Evolutionary conservation across 1,139 yeast species (phyloP).

Genomic region (Geotrichum cucujoidarum): DNA sequence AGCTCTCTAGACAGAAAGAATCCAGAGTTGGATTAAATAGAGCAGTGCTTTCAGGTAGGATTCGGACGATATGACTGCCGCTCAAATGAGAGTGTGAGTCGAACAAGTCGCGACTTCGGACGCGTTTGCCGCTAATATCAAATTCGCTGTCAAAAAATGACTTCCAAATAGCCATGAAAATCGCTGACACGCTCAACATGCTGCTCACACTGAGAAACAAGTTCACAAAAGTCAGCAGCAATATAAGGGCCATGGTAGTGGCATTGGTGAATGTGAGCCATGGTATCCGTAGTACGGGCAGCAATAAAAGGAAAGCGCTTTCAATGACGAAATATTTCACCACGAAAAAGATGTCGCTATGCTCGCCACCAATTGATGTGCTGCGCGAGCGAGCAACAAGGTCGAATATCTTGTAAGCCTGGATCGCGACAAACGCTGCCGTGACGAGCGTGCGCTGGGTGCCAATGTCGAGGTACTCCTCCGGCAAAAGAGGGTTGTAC

Average conservation of each 20-base stretch:
- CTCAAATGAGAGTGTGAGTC: conserved; percentile 72
- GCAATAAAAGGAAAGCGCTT: conserved; percentile 58
- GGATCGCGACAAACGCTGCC: conserved; percentile 65
- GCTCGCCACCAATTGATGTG: conserved; percentile 42
- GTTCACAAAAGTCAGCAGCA: conserved; percentile 37
- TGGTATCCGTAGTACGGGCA: conserved; percentile 75
- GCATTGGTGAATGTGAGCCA: conserved; percentile 51
- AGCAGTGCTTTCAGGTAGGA: conserved; percentile 88
- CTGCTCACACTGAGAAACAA: conserved; percentile 38
- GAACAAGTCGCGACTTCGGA: conserved; percentile 41
- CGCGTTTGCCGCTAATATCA: conserved; percentile 56
- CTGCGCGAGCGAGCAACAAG: conserved; percentile 42
- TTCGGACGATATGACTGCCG: conserved; percentile 81
- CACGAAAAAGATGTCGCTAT: conserved; percentile 45
- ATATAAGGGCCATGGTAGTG: conserved; percentile 38
- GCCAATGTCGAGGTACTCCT: conserved; percentile 56
- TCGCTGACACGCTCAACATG: conserved; percentile 46
- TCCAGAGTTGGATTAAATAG: conserved; percentile 69
- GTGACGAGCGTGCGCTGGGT: conserved; percentile 67
- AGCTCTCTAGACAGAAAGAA: conserved; percentile 55
- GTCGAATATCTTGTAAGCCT: conserved; percentile 78
- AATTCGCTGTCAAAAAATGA: conserved; percentile 54
- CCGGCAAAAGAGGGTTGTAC: conserved; percentile 34
- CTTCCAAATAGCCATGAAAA: conserved; percentile 47
- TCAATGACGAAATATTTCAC: conserved; percentile 71